Percentiles rank a stretch among this genome's conserved stretches.
Conservation (phyloP, 305 asterid genomes). For the Fraxinus sp. region DNA sequence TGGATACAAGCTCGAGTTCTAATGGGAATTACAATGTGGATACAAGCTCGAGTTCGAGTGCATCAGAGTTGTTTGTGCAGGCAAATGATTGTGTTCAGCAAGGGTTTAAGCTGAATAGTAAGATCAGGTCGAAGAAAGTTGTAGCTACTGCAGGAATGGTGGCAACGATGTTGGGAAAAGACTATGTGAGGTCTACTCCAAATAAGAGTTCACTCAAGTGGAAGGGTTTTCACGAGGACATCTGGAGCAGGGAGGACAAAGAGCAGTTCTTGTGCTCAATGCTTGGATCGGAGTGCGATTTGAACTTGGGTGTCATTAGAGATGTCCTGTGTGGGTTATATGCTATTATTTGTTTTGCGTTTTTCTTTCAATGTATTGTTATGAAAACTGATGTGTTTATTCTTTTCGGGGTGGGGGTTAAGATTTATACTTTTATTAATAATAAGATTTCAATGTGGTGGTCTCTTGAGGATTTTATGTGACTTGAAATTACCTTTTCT, state of each 20-base stretch:
- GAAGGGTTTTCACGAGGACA: constrained; percentile 40
- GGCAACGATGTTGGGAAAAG: constrained; percentile 71
- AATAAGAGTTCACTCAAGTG: constrained; percentile 46
- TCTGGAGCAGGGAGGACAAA: constrained; percentile 57
- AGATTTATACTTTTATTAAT: neutral
- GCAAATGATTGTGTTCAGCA: constrained; percentile 32
- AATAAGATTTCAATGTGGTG: constrained; percentile 15
- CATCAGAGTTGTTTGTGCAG: constrained; percentile 41
- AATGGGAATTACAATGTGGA: constrained; percentile 26
- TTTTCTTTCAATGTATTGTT: constrained; percentile 1
- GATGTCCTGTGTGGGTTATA: constrained; percentile 78
- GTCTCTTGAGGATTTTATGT: constrained; percentile 24
- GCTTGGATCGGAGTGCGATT: constrained; percentile 73
- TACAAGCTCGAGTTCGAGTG: constrained; percentile 51
- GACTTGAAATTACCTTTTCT: constrained; percentile 29
- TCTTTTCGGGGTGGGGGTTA: neutral
- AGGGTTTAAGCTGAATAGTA: constrained; percentile 44
- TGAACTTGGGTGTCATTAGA: constrained; percentile 65
- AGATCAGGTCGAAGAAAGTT: constrained; percentile 50
- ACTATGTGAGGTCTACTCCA: constrained; percentile 67
- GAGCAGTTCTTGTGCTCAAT: constrained; percentile 77
- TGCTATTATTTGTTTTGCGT: constrained; percentile 11
- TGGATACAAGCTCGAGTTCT: constrained; percentile 22
- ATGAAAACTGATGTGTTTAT: neutral
- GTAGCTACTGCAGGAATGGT: constrained; percentile 79